Percentiles rank a stretch among this genome's conserved stretches.
Conservation (phyloP, 257 asterid genomes). For the Buddleja alternifolia region DNA sequence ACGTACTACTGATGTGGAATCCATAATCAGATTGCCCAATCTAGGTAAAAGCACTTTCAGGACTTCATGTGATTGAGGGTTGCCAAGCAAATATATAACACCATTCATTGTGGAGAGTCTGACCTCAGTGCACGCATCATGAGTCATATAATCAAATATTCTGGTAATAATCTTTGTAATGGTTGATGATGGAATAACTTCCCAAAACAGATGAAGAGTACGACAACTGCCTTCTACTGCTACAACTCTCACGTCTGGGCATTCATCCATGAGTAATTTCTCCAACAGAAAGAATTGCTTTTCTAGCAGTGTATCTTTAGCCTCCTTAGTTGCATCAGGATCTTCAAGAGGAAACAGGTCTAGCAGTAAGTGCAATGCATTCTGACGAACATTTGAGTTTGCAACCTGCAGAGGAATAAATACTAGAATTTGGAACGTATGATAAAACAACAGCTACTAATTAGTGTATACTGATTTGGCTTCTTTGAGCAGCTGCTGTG, state of each 20-base stretch:
- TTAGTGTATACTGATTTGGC: neutral
- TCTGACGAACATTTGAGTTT: conserved; percentile 93
- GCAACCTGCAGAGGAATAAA: conserved; percentile 65
- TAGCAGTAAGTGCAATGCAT: conserved; percentile 79
- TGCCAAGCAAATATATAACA: conserved; percentile 77
- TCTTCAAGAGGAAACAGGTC: conserved; percentile 94
- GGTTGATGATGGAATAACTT: conserved; percentile 81
- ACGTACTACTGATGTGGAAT: conserved; percentile 68
- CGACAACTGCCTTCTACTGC: conserved; percentile 99
- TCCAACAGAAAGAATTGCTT: conserved; percentile 88
- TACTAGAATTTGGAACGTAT: neutral
- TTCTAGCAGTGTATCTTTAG: conserved; percentile 68
- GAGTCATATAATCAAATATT: conserved; percentile 68
- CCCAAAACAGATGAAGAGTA: conserved; percentile 87
- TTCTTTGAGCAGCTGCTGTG: neutral
- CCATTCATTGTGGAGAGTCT: conserved; percentile 90
- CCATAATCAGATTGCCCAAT: conserved; percentile 72
- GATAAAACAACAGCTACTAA: conserved; percentile 14
- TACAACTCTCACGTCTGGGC: conserved; percentile 84
- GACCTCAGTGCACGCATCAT: conserved; percentile 80
- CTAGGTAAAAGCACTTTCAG: conserved; percentile 95
- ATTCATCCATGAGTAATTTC: conserved; percentile 80
- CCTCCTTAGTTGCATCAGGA: conserved; percentile 93
- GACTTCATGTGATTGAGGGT: conserved; percentile 94
- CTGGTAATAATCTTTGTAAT: conserved; percentile 76